A percentile compares a stretch with the other conserved stretches of the same genome.
phyloP scores from a whole-genome alignment of 169 alveolate genomes.

The Cryptosporidium sp. region DNA sequence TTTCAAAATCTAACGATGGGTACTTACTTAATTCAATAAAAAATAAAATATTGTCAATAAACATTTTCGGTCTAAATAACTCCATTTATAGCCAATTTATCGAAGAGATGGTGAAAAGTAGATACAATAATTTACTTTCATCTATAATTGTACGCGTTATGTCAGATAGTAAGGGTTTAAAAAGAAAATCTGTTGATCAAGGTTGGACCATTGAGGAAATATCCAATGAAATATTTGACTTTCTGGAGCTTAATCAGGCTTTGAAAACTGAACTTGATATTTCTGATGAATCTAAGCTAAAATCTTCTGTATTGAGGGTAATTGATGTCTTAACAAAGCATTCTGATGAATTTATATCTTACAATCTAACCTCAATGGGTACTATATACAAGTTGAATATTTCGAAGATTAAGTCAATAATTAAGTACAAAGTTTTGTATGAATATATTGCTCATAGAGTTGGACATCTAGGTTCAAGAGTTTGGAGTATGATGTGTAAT shows the following conservation, averaged over 20 bases:
- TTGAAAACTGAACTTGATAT: slow-evolving; percentile 30
- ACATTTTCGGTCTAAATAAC: slow-evolving; percentile 11
- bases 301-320: slow-evolving; percentile 46
- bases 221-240: slow-evolving; percentile 24
- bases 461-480: slow-evolving; percentile 54
- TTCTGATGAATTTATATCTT: slow-evolving; percentile 51
- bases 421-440: slow-evolving; percentile 38
- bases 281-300: slow-evolving; percentile 39
- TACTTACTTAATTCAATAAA: neutral
- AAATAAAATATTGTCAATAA: slow-evolving; percentile 38
- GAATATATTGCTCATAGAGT: slow-evolving; percentile 50
- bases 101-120: slow-evolving; percentile 46
- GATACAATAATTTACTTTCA: slow-evolving; percentile 53
- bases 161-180: slow-evolving; percentile 68
- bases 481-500: slow-evolving; percentile 76
- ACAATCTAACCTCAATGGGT: slow-evolving; percentile 21
- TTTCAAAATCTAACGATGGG: neutral
- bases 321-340: slow-evolving; percentile 54
- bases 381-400: slow-evolving; percentile 33
- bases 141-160: slow-evolving; percentile 49
- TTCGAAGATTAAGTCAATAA: slow-evolving; percentile 20
- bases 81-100: slow-evolving; percentile 52
- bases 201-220: slow-evolving; percentile 72
- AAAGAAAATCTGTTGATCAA: slow-evolving; percentile 15
- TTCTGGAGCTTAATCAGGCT: slow-evolving; percentile 8